Evolutionary conservation across 202 grass and related monocot species (phyloP).

Genomic region (Digitaria exilis): DNA sequence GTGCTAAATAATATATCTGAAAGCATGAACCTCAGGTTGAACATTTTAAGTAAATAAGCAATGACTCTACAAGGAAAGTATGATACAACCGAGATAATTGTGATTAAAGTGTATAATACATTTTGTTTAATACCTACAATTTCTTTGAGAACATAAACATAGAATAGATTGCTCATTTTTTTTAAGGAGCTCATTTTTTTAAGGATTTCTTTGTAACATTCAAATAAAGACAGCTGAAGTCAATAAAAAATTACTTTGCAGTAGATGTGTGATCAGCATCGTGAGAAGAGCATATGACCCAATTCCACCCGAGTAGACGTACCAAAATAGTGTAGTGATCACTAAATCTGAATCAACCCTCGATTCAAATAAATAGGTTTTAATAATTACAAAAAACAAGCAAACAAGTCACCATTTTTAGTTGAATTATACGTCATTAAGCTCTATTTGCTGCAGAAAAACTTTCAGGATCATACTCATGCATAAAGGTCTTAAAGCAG

Average conservation of each 20-base stretch:
- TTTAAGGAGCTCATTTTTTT: not conserved
- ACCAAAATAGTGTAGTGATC: conserved; percentile 23
- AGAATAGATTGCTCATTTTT: no score
- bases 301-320: conserved; percentile 96
- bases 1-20: not conserved
- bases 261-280: conserved; percentile 91
- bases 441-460: conserved; percentile 99
- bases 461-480: conserved; percentile 98
- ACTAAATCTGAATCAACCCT: not conserved
- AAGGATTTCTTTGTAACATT: not conserved
- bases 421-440: conserved; percentile 79
- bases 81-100: conserved; percentile 7
- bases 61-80: not conserved
- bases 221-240: not conserved
- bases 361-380: not conserved
- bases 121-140: conserved; percentile 9
- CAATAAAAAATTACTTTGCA: conserved; percentile 41
- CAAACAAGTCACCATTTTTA: conserved; percentile 3
- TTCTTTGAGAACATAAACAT: not conserved
- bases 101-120: no score
- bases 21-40: not conserved
- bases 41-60: conserved; percentile 16
- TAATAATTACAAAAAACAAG: conserved; percentile 17
- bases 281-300: conserved; percentile 98
- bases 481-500: conserved; percentile 86